A percentile compares a stretch with the other conserved stretches of the same genome.
These are phyloP conservation scores for Delphinella strobiligena DNA, from an alignment of 2,329 filamentous ascomycete genomes.

Conservation along the genomic window DNA sequence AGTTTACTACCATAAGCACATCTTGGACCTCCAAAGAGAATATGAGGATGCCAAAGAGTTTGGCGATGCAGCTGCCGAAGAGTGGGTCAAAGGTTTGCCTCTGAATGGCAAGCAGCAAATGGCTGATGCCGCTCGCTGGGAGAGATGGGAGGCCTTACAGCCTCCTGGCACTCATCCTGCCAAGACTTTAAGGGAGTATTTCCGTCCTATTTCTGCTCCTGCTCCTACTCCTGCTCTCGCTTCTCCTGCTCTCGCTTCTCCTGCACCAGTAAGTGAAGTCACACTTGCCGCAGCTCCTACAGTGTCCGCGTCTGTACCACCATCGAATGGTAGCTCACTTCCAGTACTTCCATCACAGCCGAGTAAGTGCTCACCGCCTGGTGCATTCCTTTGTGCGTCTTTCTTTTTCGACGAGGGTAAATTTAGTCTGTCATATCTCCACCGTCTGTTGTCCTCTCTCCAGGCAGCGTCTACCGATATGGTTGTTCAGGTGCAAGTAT, in stretches of 20 bases:
- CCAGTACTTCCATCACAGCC: conserved; percentile 5
- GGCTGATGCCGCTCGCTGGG: conserved; percentile 56
- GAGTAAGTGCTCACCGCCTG: conserved; percentile 6
- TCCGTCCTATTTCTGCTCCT: conserved; percentile 15
- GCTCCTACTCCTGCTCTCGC: too few species aligned
- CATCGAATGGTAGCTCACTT: conserved; percentile 2
- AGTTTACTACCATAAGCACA: conserved; percentile 50
- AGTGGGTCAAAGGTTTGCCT: conserved; percentile 69
- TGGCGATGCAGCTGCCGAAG: conserved; percentile 56
- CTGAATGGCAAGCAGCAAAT: conserved; percentile 48
- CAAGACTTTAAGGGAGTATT: conserved; percentile 21
- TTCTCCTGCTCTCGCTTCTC: too few species aligned
- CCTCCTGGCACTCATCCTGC: conserved; percentile 16
- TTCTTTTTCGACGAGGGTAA: not conserved
- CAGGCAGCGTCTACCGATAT: too few species aligned
- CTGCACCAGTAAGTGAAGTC: conserved; percentile 1
- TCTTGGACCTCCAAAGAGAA: conserved; percentile 50
- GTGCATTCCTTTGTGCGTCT: not conserved
- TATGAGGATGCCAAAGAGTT: conserved; percentile 53
- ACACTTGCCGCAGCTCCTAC: not conserved
- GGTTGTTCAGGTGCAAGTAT: not conserved
- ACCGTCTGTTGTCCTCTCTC: not conserved
- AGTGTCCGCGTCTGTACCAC: not conserved
- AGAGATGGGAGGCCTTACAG: conserved; percentile 51
- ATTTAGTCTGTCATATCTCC: not conserved